Percentiles rank a stretch among this genome's conserved stretches.
Conservation (phyloP, 2,329 filamentous ascomycete genomes). For the Volutella citrinella region DNA sequence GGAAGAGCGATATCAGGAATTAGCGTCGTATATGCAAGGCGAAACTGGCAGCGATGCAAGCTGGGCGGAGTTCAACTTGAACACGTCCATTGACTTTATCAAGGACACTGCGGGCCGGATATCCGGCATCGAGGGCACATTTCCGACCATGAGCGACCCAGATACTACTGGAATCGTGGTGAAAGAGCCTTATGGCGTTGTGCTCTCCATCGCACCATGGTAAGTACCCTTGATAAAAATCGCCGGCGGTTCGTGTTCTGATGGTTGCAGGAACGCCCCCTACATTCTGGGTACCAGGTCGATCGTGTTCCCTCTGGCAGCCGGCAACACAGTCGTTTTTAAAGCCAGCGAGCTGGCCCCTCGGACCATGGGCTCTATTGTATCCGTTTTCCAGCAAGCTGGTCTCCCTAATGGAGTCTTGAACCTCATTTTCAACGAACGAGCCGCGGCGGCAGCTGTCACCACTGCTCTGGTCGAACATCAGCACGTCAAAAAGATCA, state of each 20-base stretch:
- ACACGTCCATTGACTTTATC: constrained; percentile 34
- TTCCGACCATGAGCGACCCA: constrained; percentile 31
- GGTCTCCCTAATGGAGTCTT: constrained; percentile 73
- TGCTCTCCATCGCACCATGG: constrained; percentile 80
- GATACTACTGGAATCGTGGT: constrained; percentile 56
- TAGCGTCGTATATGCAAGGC: constrained; percentile 54
- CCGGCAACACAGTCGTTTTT: constrained; percentile 72
- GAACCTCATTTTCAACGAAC: constrained; percentile 67
- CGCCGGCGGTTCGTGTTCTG: too few relatives aligned
- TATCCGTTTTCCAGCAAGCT: constrained; percentile 64
- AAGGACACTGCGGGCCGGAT: constrained; percentile 44
- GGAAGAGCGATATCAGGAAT: constrained; percentile 55
- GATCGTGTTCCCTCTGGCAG: constrained; percentile 65
- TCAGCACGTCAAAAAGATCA: constrained; percentile 71
- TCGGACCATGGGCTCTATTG: constrained; percentile 60
- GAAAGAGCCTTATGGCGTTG: constrained; percentile 76
- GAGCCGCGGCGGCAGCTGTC: constrained; percentile 63
- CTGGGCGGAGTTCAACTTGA: constrained; percentile 42
- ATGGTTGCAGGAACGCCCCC: constrained; percentile 54
- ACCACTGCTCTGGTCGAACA: constrained; percentile 67
- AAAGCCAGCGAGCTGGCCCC: constrained; percentile 71
- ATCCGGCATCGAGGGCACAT: constrained; percentile 33
- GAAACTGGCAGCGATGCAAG: constrained; percentile 41
- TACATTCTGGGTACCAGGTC: constrained; percentile 52
- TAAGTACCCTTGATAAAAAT: too few relatives aligned